Conservation (phyloP, 768 basidiomycete genomes). For the Mycena rebaudengoi region DNA sequence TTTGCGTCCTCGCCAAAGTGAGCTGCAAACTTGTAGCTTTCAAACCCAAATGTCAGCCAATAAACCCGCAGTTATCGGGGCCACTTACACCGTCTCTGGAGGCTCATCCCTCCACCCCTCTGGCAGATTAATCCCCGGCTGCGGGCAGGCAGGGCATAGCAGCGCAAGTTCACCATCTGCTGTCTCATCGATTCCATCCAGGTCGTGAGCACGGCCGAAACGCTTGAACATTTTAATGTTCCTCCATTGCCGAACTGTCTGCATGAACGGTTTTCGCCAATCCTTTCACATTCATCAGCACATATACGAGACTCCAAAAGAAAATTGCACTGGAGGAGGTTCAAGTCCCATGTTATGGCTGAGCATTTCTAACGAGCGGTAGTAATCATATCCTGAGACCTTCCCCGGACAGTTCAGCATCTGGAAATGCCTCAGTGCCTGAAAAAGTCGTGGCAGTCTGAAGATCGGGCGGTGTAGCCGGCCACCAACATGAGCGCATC, state of each 20-base stretch:
- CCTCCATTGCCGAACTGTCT: conserved; percentile 14
- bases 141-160: conserved; percentile 37
- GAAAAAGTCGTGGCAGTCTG: conserved; percentile 39
- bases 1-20: conserved; percentile 25
- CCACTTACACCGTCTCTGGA: neutral
- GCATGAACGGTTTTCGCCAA: conserved; percentile 19
- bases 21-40: conserved; percentile 35
- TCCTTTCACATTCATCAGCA: no score
- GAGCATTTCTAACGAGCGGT: neutral
- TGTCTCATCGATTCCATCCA: neutral
- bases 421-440: conserved; percentile 40
- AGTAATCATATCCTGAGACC: neutral
- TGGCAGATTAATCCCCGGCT: conserved; percentile 35
- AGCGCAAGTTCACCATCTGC: neutral
- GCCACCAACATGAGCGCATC: conserved; percentile 36
- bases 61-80: neutral
- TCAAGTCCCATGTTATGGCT: no score
- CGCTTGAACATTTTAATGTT: conserved; percentile 25
- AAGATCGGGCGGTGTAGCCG: conserved; percentile 37
- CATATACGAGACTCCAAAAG: no score
- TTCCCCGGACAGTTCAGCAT: conserved; percentile 33
- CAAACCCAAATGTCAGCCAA: neutral
- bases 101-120: conserved; percentile 29
- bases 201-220: conserved; percentile 21
- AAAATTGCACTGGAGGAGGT: no score